phyloP scores from a whole-genome alignment of 169 alveolate genomes.

The Cryptosporidium meleagridis region DNA sequence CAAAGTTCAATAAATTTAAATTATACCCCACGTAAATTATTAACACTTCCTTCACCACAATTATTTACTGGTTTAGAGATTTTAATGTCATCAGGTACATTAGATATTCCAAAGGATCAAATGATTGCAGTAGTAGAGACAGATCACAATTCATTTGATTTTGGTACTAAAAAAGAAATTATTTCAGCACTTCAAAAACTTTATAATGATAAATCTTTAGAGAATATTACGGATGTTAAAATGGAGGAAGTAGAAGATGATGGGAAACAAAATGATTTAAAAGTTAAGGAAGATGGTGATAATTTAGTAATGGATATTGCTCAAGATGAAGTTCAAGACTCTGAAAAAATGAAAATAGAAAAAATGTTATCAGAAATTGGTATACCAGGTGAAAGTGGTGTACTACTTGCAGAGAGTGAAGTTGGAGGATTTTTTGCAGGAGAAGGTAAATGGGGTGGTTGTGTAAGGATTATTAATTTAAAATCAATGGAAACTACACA shows the following conservation, averaged over 20 bases:
- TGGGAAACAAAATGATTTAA: neutral
- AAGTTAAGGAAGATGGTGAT: neutral
- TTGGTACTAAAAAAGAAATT: slow-evolving; percentile 44
- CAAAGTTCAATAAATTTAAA: slow-evolving; percentile 86
- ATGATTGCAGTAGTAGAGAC: slow-evolving; percentile 90
- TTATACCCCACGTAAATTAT: slow-evolving; percentile 93
- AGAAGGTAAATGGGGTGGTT: slow-evolving; percentile 94
- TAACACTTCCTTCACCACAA: slow-evolving; percentile 87
- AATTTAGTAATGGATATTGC: neutral
- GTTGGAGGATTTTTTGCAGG: slow-evolving; percentile 93
- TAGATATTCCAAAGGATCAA: slow-evolving; percentile 76
- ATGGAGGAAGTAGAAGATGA: neutral
- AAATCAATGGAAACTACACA: slow-evolving; percentile 85
- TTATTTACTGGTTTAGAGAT: slow-evolving; percentile 79
- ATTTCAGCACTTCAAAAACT: slow-evolving; percentile 19
- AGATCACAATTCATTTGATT: slow-evolving; percentile 90
- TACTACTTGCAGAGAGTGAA: slow-evolving; percentile 78
- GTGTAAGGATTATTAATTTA: slow-evolving; percentile 90
- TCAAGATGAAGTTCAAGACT: neutral
- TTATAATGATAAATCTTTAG: slow-evolving; percentile 7
- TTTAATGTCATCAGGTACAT: slow-evolving; percentile 73
- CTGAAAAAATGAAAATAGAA: neutral
- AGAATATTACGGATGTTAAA: neutral
- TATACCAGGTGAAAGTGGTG: slow-evolving; percentile 77
- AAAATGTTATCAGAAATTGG: slow-evolving; percentile 26